Base-by-base conservation (phyloP, 441 rosid genomes). In the Capsella rubella region DNA sequence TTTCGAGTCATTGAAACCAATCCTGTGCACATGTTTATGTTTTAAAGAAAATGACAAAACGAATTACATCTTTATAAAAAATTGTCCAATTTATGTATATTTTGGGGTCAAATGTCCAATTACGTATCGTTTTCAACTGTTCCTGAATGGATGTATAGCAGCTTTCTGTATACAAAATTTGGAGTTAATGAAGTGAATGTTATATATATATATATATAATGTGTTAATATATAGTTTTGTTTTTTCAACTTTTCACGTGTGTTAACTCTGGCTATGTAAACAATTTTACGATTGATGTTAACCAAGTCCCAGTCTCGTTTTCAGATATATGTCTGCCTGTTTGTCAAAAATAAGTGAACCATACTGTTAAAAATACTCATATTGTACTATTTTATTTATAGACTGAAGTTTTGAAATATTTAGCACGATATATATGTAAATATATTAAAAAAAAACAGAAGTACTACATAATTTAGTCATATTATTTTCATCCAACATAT, bases 311-410 rank as follows among this genome's bases (percentile, higher is more conserved):
- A 1, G 29, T 58, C 16, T 58, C 63, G 15, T 58, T 58, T 58
- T 58, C 63, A 58, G 46, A 37, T 58, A 37, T 58, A 21, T 58
- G 46, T 57, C 62, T 18, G 62, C 25, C 14, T 9, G n/a, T 16
- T 16, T 34, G 42, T 32, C 43, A 56, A 34, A 16, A 34, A 34
- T 34, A 34, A 57, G 34, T 57, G 43, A 57, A 57, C 18, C 45
- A 34, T 3, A 57, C 29, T 58, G 29, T 57, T 35, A 35, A 35
- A 39, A 39, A 3, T 53, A 28, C 58, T 53, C 58, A 53, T 28
- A 16, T 12, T 12, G 34, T 53, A 27, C 34, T 53, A 28, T 53
- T 29, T 29, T 50, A 10, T 21, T 50, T 21, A 25, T 43, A 37
- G 40, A 9, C 12, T 37, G 40, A 8, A 35, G 10, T 35, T 35